Conservation (phyloP, 768 basidiomycete species). For the Sarcodon sp. region DNA sequence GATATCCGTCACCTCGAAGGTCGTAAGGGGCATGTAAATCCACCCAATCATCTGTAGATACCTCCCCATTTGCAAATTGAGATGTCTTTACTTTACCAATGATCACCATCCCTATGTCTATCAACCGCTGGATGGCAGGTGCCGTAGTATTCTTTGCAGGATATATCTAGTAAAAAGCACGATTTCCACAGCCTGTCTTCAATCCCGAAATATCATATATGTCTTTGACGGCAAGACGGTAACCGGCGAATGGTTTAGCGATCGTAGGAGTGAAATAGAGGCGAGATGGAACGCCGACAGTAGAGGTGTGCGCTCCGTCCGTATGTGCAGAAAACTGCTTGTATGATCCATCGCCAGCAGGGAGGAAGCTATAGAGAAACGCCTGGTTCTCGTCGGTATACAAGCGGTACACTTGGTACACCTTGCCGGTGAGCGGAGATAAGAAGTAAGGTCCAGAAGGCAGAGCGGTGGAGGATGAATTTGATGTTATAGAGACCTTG, state of each 20-base stretch:
- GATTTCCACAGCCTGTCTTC: conserved; percentile 22
- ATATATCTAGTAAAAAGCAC: conserved; percentile 22
- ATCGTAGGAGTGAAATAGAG: conserved; percentile 20
- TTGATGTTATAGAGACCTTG: conserved; percentile 4
- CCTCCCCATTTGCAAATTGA: conserved; percentile 34
- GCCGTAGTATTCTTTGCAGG: conserved; percentile 22
- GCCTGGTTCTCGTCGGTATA: conserved; percentile 29
- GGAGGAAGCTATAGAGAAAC: conserved; percentile 31
- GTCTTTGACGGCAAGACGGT: conserved; percentile 38
- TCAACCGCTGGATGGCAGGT: conserved; percentile 30
- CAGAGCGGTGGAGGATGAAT: background rate
- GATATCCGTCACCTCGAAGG: conserved; percentile 19
- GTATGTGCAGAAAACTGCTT: conserved; percentile 11
- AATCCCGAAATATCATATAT: conserved; percentile 25
- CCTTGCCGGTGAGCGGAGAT: conserved; percentile 10
- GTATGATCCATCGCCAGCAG: conserved; percentile 20
- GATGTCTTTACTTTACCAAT: conserved; percentile 43
- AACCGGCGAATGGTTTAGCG: conserved; percentile 25
- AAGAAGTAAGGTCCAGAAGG: conserved; percentile 16
- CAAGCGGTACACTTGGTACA: conserved; percentile 24
- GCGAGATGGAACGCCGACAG: conserved; percentile 39
- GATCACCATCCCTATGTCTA: conserved; percentile 34
- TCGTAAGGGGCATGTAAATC: conserved; percentile 18
- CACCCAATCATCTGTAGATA: conserved; percentile 19
- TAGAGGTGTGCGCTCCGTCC: conserved; percentile 13